phyloP scores from a whole-genome alignment of 306 rosid genomes.

The Vigna trinervia region DNA sequence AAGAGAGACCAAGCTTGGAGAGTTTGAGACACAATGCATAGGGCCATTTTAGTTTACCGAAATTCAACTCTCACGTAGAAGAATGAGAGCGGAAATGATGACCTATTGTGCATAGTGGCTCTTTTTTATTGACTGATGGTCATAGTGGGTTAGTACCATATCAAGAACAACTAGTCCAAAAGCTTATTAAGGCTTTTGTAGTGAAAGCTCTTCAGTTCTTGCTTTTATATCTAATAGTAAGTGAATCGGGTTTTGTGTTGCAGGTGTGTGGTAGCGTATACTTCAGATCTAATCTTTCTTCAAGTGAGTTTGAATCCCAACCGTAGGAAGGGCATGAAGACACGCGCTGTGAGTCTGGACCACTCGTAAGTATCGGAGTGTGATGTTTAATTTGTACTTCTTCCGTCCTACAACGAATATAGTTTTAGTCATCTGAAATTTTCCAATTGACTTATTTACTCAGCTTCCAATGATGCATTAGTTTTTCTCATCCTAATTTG shows the following conservation, averaged over 20 bases:
- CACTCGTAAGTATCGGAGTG: conserved; percentile 79
- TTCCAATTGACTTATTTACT: too few relatives aligned
- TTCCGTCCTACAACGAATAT: too few relatives aligned
- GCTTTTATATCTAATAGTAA: background rate
- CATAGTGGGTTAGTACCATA: conserved; percentile 1
- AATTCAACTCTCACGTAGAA: conserved; percentile 14
- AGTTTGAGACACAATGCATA: conserved; percentile 18
- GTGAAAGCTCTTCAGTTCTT: background rate
- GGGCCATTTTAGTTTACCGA: background rate
- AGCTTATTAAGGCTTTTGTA: background rate
- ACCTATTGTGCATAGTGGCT: conserved; percentile 1
- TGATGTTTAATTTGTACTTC: background rate
- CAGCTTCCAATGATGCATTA: too few relatives aligned
- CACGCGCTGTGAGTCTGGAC: conserved; percentile 79
- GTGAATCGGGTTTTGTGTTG: conserved; percentile 42
- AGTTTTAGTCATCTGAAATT: too few relatives aligned
- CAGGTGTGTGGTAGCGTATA: conserved; percentile 92
- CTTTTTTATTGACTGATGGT: background rate
- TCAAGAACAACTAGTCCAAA: conserved; percentile 15
- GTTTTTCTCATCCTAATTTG: too few relatives aligned
- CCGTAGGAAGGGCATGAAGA: conserved; percentile 68
- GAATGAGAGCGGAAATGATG: conserved; percentile 15
- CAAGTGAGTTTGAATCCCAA: conserved; percentile 82
- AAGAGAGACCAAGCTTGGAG: conserved; percentile 29
- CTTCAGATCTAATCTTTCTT: conserved; percentile 87